Evolutionary conservation across 2,329 filamentous ascomycete genomes (phyloP), one percentile per base, ranked within the genome.

Genomic region (Endocalyx cinctus): DNA sequence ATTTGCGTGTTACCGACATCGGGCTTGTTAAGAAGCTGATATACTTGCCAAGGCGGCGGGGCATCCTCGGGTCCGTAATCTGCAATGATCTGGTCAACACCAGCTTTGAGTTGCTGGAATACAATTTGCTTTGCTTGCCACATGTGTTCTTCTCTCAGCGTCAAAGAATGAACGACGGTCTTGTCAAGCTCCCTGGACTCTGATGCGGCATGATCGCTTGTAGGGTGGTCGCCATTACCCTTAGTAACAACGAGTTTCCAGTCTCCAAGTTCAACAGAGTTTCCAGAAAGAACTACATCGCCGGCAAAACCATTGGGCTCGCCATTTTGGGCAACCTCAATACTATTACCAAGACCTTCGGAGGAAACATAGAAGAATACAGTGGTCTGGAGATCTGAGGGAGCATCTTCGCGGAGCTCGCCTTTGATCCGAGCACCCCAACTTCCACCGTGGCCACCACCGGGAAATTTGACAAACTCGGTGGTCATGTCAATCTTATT

Each of bases 351-450:
- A 4, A 82, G 54, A 1, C 85, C 88, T 55, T 97, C 89, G 39
- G 94, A 71, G 1, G 79, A 78, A 36, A 87, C 72, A 58, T 94
- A 94, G 62, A 94, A 90, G 34, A 94, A 67, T 4, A 96, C 59
- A 2, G 85, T 82, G 0, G 82, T 90, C 57, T 85, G 84, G 37
- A 87, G 67, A 41, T 83, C 70, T 2, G 67, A 58, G 5, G 79
- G 71, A 0, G 74, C 83, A 55, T 84, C 84, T 5, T 80, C 74
- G 29, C 85, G 77, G 25, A 86, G 82, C 27, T 75, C 76, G 15
- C 92, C 92, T 62, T 84, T 89, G 52, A 98, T 82, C 38, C 92
- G 74, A 23, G 84, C 87, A 34, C 82, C 92, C 92, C 92, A 98
- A 62, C 80, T 94, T 36, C 92, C 92, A 37, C 88, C 89, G 58